phyloP scores from a whole-genome alignment of 495 filamentous ascomycete genomes.

The Mytilinidion resinicola region DNA sequence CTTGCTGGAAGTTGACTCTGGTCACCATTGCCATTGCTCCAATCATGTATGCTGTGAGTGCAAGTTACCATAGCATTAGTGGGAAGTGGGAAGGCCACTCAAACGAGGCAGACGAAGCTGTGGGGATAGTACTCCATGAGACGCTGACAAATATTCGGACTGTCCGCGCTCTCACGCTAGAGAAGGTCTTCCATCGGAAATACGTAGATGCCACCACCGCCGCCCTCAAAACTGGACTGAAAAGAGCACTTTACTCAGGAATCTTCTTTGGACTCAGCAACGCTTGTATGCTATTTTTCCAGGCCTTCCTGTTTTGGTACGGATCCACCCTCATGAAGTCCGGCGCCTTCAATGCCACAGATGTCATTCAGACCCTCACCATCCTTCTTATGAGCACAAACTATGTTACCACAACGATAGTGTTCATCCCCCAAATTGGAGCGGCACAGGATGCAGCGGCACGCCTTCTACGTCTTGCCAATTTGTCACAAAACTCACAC shows the following conservation, averaged over 20 bases:
- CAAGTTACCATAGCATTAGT: constrained; percentile 43
- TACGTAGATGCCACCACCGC: constrained; percentile 45
- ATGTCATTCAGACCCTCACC: constrained; percentile 69
- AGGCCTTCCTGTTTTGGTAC: constrained; percentile 81
- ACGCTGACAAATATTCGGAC: constrained; percentile 77
- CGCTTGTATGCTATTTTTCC: constrained; percentile 61
- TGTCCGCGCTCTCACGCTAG: constrained; percentile 71
- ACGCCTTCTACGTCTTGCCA: constrained; percentile 65
- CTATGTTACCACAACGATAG: constrained; percentile 61
- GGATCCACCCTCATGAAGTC: constrained; percentile 56
- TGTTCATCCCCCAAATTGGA: constrained; percentile 73
- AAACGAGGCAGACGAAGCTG: constrained; percentile 51
- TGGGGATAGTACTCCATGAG: constrained; percentile 62
- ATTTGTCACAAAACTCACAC: constrained; percentile 56
- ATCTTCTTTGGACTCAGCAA: constrained; percentile 71
- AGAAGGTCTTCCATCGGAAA: constrained; percentile 65
- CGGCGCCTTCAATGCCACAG: constrained; percentile 43
- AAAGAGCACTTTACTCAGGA: constrained; percentile 57
- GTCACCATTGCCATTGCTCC: constrained; percentile 66
- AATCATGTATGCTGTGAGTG: constrained; percentile 57
- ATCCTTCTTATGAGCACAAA: constrained; percentile 74
- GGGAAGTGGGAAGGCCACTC: constrained; percentile 64
- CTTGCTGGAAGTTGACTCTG: constrained; percentile 77
- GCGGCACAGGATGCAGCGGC: constrained; percentile 65
- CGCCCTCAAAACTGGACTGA: constrained; percentile 51